Evolutionary conservation across 1,284 basidiomycete species (phyloP).

Genomic region (Apiotrichum sp.): DNA sequence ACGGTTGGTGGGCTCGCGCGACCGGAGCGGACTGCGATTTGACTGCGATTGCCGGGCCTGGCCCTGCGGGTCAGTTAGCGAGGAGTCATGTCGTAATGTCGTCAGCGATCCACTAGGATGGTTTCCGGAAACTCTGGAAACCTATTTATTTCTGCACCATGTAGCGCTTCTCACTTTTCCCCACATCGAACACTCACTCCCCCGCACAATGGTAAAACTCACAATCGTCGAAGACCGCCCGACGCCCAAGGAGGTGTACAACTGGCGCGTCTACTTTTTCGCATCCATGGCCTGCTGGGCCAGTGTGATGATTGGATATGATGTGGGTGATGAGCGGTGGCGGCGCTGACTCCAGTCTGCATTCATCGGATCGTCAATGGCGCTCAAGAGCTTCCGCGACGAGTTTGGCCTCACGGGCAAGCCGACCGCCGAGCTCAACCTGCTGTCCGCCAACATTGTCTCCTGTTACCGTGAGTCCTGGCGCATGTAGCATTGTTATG

Average conservation of each 20-base stretch:
- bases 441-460: conserved; percentile 49
- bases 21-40: too few species aligned
- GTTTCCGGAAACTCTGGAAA: too few species aligned
- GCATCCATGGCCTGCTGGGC: conserved; percentile 51
- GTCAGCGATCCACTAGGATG: too few species aligned
- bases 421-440: not conserved
- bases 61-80: too few species aligned
- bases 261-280: conserved; percentile 49
- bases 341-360: conserved; percentile 4
- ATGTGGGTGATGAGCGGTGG: too few species aligned
- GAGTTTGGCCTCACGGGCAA: conserved; percentile 22
- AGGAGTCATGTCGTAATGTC: too few species aligned
- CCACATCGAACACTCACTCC: too few species aligned
- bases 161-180: too few species aligned
- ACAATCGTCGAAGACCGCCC: conserved; percentile 45
- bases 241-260: conserved; percentile 52
- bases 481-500: conserved; percentile 12
- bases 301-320: conserved; percentile 26
- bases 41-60: too few species aligned
- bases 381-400: conserved; percentile 27
- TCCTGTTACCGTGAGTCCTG: conserved; percentile 44
- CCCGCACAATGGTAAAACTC: too few species aligned
- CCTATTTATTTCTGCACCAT: too few species aligned
- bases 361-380: conserved; percentile 27
- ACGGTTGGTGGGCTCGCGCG: too few species aligned